Conservation (phyloP, 2,329 filamentous ascomycete species). For the Ceratocystis ficicola region DNA sequence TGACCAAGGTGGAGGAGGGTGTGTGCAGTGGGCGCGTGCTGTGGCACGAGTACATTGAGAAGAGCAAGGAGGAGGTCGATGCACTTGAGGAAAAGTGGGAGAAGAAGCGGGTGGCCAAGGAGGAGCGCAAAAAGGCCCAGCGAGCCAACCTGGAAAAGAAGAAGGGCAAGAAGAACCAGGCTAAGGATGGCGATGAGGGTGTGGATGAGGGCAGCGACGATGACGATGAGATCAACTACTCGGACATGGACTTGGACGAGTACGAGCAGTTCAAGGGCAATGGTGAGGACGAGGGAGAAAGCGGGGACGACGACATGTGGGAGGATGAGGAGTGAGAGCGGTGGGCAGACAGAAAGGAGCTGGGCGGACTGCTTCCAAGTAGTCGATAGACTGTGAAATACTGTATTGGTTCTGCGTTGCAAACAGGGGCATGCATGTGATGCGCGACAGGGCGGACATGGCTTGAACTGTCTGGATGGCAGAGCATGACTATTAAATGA, state of each 20-base stretch:
- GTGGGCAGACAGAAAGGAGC: not conserved
- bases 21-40: conserved; percentile 80
- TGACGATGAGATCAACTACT: conserved; percentile 28
- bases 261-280: conserved; percentile 29
- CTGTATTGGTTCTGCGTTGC: too few relatives aligned
- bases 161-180: conserved; percentile 38
- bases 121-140: conserved; percentile 66
- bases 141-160: conserved; percentile 86
- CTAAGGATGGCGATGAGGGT: conserved; percentile 30
- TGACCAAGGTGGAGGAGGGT: conserved; percentile 95
- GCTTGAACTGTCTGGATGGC: too few relatives aligned
- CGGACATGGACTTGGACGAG: conserved; percentile 34
- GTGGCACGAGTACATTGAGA: conserved; percentile 94
- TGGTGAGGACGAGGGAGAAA: conserved; percentile 16
- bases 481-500: too few relatives aligned
- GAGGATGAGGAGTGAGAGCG: conserved; percentile 18
- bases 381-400: not conserved
- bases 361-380: not conserved
- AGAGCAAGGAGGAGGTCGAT: conserved; percentile 64
- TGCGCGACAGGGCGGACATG: too few relatives aligned
- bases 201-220: conserved; percentile 32
- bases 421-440: too few relatives aligned
- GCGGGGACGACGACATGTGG: conserved; percentile 17
- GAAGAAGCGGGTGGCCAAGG: conserved; percentile 65
- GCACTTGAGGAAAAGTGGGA: conserved; percentile 77